Conservation (phyloP, 1,284 basidiomycete species). For the Somion occarium region DNA sequence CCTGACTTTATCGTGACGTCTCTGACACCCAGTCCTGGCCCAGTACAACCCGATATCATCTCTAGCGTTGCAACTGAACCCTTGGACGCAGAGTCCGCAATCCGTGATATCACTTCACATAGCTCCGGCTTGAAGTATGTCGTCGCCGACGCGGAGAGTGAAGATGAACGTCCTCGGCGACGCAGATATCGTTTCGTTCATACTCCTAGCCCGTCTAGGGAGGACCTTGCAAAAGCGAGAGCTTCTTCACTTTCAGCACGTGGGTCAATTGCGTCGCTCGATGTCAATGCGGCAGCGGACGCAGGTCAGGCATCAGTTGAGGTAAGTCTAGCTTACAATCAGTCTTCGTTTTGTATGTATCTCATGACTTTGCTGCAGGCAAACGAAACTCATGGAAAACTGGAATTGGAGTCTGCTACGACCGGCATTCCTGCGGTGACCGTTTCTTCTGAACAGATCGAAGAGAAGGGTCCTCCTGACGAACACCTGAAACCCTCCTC, state of each 20-base stretch:
- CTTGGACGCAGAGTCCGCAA: not conserved
- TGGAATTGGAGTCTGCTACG: no score
- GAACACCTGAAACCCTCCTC: not conserved
- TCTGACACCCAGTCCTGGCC: not conserved
- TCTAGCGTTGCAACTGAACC: not conserved
- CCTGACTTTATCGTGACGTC: not conserved
- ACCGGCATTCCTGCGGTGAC: not conserved
- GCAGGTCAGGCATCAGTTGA: no score
- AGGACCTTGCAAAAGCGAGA: not conserved
- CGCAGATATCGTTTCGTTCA: not conserved
- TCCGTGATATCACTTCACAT: slow-evolving; percentile 2
- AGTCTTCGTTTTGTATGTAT: no score
- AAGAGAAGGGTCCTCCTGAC: not conserved
- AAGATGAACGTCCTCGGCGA: slow-evolving; percentile 8
- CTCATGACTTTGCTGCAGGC: no score
- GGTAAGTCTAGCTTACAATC: no score
- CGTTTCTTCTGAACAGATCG: not conserved
- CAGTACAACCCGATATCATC: not conserved
- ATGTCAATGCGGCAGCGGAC: no score
- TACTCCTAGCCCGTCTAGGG: not conserved
- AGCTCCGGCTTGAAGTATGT: not conserved
- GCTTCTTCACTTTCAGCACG: not conserved
- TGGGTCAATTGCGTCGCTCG: no score
- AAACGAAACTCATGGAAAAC: no score
- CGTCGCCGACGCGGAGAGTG: not conserved